phyloP scores from a whole-genome alignment of 139 green algal genomes.

The Bryopsis sp. region DNA sequence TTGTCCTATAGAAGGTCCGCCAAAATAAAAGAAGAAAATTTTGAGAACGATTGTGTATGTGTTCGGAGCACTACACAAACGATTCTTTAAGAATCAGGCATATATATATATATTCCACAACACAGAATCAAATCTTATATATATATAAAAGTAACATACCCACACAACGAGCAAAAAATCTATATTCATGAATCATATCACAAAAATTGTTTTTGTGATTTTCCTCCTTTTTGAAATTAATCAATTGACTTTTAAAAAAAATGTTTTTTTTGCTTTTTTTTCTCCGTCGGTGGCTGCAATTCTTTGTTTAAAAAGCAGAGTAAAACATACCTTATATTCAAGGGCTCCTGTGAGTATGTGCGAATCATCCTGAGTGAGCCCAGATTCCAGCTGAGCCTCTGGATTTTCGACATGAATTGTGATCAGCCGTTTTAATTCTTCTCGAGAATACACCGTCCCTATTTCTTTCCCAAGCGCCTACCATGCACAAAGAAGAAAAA shows the following conservation, averaged over 20 bases:
- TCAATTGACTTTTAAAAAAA: too few species aligned
- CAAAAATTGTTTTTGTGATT: too few species aligned
- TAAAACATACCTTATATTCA: constrained; percentile 40
- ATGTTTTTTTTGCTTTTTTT: too few species aligned
- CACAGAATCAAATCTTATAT: too few species aligned
- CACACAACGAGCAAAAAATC: too few species aligned
- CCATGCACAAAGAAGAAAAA: not conserved
- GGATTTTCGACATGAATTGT: constrained; percentile 47
- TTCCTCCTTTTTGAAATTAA: too few species aligned
- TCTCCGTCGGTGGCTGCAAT: too few species aligned
- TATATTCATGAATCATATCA: too few species aligned
- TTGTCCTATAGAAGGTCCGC: constrained; percentile 22
- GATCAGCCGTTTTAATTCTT: constrained; percentile 54
- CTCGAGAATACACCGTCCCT: constrained; percentile 32
- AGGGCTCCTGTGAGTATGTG: constrained; percentile 38
- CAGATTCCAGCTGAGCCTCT: constrained; percentile 31
- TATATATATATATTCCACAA: constrained; percentile 23
- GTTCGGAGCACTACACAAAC: not conserved
- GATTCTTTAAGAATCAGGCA: not conserved
- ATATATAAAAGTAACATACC: too few species aligned
- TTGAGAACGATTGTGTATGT: not conserved
- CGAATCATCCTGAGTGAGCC: constrained; percentile 36
- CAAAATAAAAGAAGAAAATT: not conserved
- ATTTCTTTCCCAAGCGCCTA: constrained; percentile 43
- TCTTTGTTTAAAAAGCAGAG: too few species aligned